Base-by-base conservation (phyloP, 192 early-diverging fungal species). In the Gryganskiella cystojenkinii region DNA sequence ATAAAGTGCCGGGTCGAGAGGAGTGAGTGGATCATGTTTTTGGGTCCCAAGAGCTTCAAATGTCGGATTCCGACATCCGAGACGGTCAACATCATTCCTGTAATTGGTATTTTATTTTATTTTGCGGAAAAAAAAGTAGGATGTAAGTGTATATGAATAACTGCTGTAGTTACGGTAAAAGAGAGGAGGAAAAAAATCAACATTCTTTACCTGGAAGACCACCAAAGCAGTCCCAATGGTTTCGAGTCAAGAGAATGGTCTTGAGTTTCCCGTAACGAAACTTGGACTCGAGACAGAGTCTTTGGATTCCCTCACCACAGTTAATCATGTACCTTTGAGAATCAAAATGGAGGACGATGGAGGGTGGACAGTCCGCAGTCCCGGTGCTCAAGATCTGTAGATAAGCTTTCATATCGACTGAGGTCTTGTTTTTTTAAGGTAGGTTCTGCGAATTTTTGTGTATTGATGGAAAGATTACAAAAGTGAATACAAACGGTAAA, bases 1-100 rank as follows among this genome's bases (percentile, higher is more conserved):
- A 98, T 84, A 79, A 96, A 97, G 63, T 90, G 88, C 34, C 95
- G 84, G 5, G 91, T 91, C 6, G 92, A 87, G 10, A 89, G 90
- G 61, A 98, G 55, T 35, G 89, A 89, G 68, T 96, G 94, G 0
- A 91, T 91, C 62, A 96, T 67, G 62, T 96, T 96, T 64, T 86
- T 85, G 0, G 91, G 92, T 22, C 95, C 96, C 56, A 87, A 83
- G 27, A 98, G 31, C 9, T 79, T 81, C 27, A 96, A 65, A 50
- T 83, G 82, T 43, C 82, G 58, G 43, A 81, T 70, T 13, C 95
- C 94, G 0, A 86, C 83, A 74, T 95, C 95, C 4, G 95, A 89
- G 60, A 97, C 66, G 10, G 95, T 98, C 64, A 99, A 85, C 22
- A 99, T 73, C 92, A 99, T 93, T 27, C 97, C 91, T 92, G 58